Conservation (phyloP, 257 asterid species). For the Nicotiana tomentosiformis region DNA sequence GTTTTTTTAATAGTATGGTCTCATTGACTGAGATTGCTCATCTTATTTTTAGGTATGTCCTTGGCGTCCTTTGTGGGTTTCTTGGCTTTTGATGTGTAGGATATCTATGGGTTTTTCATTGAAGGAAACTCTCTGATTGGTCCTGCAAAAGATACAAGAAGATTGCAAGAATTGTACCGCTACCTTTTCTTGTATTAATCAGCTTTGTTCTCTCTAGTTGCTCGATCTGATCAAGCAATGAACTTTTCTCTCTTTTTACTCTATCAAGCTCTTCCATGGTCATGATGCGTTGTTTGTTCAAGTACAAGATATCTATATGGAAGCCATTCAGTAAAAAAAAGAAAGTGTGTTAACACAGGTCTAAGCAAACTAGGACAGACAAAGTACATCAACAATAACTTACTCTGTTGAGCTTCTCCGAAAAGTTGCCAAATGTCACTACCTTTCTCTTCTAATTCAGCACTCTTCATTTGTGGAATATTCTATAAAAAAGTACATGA, state of each 20-base stretch:
- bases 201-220: slow-evolving; percentile 40
- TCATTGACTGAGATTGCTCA: not conserved
- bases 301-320: slow-evolving; percentile 55
- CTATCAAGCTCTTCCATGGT: slow-evolving; percentile 66
- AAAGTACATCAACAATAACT: slow-evolving; percentile 11
- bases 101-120: not conserved
- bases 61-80: not conserved
- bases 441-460: slow-evolving; percentile 32
- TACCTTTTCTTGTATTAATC: slow-evolving; percentile 42
- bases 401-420: slow-evolving; percentile 71
- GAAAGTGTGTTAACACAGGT: not conserved
- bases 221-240: slow-evolving; percentile 45
- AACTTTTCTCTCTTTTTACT: slow-evolving; percentile 47
- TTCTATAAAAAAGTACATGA: slow-evolving; percentile 23
- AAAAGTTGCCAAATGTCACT: slow-evolving; percentile 63
- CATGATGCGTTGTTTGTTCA: slow-evolving; percentile 66
- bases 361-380: not conserved
- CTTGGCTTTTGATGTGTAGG: not conserved
- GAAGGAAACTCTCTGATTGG: not conserved
- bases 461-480: slow-evolving; percentile 18
- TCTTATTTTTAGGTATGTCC: not conserved
- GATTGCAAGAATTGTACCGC: not conserved
- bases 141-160: not conserved
- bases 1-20: not conserved
- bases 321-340: slow-evolving; percentile 12